A percentile compares a stretch with the other conserved stretches of the same genome.
phyloP scores from a whole-genome alignment of 352 stramenopile species.

The Peronosclerospora sorghi region DNA sequence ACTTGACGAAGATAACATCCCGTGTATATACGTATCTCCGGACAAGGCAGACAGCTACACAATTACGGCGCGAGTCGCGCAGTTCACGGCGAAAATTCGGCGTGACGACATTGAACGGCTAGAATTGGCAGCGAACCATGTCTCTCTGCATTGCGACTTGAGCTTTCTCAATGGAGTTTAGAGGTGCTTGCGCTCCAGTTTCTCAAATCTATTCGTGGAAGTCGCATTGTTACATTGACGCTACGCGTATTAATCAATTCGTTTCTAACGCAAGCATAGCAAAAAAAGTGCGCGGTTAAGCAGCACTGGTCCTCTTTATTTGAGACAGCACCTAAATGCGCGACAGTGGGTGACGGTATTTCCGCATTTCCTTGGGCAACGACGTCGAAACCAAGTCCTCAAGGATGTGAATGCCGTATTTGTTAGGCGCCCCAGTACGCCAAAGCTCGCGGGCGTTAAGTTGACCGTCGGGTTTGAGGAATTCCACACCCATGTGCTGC shows the following conservation, averaged over 20 bases:
- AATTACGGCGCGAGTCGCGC: conserved; percentile 60
- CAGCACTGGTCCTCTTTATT: too few species aligned
- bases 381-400: conserved; percentile 86
- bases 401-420: conserved; percentile 86
- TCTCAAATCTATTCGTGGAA: too few species aligned
- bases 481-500: conserved; percentile 84
- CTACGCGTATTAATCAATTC: too few species aligned
- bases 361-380: conserved; percentile 76
- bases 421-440: conserved; percentile 83
- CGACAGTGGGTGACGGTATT: conserved; percentile 82
- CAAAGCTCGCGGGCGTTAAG: conserved; percentile 84
- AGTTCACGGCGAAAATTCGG: conserved; percentile 78
- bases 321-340: conserved; percentile 45
- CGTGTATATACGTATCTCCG: conserved; percentile 80
- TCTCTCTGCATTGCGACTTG: conserved; percentile 77
- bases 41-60: conserved; percentile 82
- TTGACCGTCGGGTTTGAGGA: conserved; percentile 78
- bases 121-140: conserved; percentile 69
- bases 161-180: conserved; percentile 35
- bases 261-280: too few species aligned
- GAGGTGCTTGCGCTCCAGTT: not conserved
- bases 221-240: too few species aligned
- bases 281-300: too few species aligned
- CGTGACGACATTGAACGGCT: conserved; percentile 62
- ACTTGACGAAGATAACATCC: conserved; percentile 75